These are phyloP conservation scores for Apiospora rasikravindrae DNA, from an alignment of 2,329 filamentous ascomycete genomes.

Conservation along the genomic window DNA sequence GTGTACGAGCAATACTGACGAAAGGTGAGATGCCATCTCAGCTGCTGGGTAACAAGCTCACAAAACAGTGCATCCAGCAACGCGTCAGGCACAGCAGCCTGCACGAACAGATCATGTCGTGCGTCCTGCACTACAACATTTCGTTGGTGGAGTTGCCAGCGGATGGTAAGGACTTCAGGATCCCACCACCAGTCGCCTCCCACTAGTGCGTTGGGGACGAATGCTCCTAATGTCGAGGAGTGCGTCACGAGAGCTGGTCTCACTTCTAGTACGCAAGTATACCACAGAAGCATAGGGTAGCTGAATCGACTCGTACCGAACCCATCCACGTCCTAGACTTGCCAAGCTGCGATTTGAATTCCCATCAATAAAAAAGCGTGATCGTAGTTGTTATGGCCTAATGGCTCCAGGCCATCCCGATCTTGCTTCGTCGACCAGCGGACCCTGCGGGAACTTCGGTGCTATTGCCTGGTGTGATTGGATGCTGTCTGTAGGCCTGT, in stretches of 20 bases:
- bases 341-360: background rate
- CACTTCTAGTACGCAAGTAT: background rate
- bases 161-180: background rate
- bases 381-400: background rate
- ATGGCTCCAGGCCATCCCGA: background rate
- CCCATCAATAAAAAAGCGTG: background rate
- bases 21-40: background rate
- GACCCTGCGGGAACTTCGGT: background rate
- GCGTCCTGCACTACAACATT: background rate
- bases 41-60: background rate
- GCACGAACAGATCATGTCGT: background rate
- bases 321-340: background rate
- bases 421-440: too few relatives aligned
- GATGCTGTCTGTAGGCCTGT: background rate
- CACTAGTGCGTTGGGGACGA: background rate
- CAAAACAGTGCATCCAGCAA: background rate
- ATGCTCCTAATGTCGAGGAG: background rate
- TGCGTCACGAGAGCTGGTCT: conserved; percentile 6
- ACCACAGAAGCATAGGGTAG: background rate
- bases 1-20: background rate
- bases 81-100: conserved; percentile 6
- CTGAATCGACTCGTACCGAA: background rate
- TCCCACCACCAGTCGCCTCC: background rate
- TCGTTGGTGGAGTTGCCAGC: background rate
- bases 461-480: background rate